Evolutionary conservation across 805 yeast species (phyloP).

Genomic region (Candida dajiaensis): DNA sequence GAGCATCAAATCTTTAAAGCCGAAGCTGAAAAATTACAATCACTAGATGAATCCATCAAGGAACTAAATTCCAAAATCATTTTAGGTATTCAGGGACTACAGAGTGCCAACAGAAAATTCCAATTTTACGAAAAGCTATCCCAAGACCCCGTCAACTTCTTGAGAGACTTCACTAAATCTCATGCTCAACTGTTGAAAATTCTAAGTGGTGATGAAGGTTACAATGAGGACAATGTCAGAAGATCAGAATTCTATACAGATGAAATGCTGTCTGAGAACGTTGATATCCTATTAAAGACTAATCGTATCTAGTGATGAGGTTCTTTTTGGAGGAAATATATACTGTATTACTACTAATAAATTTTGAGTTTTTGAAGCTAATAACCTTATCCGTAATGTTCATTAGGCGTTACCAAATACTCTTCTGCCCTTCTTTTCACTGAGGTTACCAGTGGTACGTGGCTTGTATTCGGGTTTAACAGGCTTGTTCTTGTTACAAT

Average conservation of each 20-base stretch:
- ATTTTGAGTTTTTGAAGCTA: neutral
- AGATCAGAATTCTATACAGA: slow-evolving; percentile 62
- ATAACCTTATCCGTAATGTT: neutral
- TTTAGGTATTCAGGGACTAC: slow-evolving; percentile 43
- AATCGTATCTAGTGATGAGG: slow-evolving; percentile 25
- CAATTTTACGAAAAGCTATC: slow-evolving; percentile 31
- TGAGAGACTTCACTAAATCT: slow-evolving; percentile 72
- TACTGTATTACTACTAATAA: neutral
- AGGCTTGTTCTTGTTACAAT: neutral
- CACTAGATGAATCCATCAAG: slow-evolving; percentile 26
- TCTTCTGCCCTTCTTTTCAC: neutral
- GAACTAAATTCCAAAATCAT: slow-evolving; percentile 29
- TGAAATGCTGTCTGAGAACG: slow-evolving; percentile 8
- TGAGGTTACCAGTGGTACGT: neutral
- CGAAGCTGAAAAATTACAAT: slow-evolving; percentile 26
- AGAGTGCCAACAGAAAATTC: slow-evolving; percentile 55
- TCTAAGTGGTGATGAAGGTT: slow-evolving; percentile 83
- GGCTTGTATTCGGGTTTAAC: neutral
- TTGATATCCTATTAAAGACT: slow-evolving; percentile 8
- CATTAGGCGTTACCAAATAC: neutral
- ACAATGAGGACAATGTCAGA: slow-evolving; percentile 83
- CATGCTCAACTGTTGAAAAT: slow-evolving; percentile 83
- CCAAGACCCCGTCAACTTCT: slow-evolving; percentile 63
- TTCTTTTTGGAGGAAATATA: neutral
- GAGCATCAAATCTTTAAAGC: slow-evolving; percentile 24